These are phyloP conservation scores for Penstemon barbatus DNA, from an alignment of 257 asterid species.

Conservation along the genomic window DNA sequence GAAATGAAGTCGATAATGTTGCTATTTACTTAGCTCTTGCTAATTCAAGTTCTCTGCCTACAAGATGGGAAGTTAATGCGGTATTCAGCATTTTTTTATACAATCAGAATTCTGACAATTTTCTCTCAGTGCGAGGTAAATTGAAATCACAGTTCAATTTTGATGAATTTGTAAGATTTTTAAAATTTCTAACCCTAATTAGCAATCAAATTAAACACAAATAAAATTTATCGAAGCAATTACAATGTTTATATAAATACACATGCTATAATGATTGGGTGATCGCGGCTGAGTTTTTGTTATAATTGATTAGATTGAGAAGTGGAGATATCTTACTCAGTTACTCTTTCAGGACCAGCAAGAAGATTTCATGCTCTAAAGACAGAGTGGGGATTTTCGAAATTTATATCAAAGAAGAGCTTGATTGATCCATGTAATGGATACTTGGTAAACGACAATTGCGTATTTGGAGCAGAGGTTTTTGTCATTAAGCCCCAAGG, in stretches of 20 bases:
- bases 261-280: no score
- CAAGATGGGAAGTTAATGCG: neutral
- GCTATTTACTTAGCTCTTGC: constrained; percentile 9
- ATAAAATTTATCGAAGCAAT: no score
- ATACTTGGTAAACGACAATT: constrained; percentile 19
- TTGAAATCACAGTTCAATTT: no score
- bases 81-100: constrained; percentile 6
- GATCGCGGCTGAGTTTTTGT: no score
- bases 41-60: neutral
- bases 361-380: constrained; percentile 11
- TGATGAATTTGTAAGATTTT: no score
- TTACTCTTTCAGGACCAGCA: neutral
- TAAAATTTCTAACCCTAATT: no score
- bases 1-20: neutral
- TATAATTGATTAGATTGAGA: no score
- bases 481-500: constrained; percentile 2
- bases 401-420: constrained; percentile 8
- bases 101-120: constrained; percentile 13
- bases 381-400: constrained; percentile 20
- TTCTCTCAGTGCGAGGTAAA: neutral
- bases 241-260: no score
- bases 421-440: constrained; percentile 24
- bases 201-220: no score
- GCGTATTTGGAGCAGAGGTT: constrained; percentile 23
- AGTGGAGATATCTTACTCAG: no score